These are phyloP conservation scores for Aureobasidium pullulans DNA, from an alignment of 2,329 filamentous ascomycete species.

Conservation along the genomic window DNA sequence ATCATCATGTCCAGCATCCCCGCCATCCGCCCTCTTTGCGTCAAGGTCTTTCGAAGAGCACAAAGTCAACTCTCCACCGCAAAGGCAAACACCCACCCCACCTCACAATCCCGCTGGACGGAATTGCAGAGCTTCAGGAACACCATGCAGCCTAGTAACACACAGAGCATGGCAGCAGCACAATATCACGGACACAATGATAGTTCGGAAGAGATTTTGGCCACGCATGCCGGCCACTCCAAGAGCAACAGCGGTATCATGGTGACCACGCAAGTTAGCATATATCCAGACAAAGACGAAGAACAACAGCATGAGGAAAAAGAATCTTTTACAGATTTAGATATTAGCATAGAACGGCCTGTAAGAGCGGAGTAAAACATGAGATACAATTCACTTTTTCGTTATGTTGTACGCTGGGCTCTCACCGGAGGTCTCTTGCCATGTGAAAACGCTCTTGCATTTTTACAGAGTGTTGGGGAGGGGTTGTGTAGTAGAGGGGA, in stretches of 20 bases:
- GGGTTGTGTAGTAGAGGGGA: too few relatives aligned
- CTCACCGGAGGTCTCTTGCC: too few relatives aligned
- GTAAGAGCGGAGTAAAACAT: background rate
- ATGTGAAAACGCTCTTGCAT: too few relatives aligned
- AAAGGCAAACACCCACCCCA: background rate
- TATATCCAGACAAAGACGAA: background rate
- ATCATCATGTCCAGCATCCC: constrained; percentile 6
- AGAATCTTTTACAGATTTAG: background rate
- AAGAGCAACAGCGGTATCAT: background rate
- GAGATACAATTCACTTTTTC: too few relatives aligned
- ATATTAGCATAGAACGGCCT: background rate
- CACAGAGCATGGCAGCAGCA: background rate
- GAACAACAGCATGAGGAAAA: background rate
- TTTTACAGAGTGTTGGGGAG: too few relatives aligned
- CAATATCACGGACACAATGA: background rate
- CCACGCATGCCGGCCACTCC: background rate
- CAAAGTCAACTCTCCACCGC: background rate
- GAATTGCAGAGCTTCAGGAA: background rate
- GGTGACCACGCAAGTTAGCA: background rate
- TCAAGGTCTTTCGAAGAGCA: background rate
- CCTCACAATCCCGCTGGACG: background rate
- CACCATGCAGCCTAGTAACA: background rate
- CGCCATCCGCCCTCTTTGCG: background rate
- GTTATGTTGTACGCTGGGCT: too few relatives aligned
- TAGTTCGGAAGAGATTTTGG: background rate